Evolutionary conservation across 495 filamentous ascomycete genomes (phyloP), one percentile per base, ranked within the genome.

Genomic region (Aspergillus sclerotioniger): DNA sequence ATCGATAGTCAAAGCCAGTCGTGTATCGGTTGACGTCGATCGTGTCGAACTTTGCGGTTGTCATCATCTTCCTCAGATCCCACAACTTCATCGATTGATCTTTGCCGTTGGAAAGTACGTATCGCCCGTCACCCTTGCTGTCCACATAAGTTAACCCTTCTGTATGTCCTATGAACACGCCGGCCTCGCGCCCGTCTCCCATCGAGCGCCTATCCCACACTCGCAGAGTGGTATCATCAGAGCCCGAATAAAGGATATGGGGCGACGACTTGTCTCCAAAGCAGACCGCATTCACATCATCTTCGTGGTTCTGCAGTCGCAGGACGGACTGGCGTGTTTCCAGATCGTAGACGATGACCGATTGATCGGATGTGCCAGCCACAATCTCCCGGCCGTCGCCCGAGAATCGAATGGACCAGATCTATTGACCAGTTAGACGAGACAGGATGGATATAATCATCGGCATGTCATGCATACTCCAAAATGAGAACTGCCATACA

Each of bases 51-150:
- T 80, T 80, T 19, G 83, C 78, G 17, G 85, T 86, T 19, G 83
- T 84, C 81, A 90, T 89, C 81, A 90, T 90, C 59, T 84, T 87
- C 54, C 95, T 80, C 47, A 98, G 74, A 74, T 98, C 94, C 94
- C 94, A 98, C 4, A 98, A 81, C 74, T 98, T 98, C 87, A 96
- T 96, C 32, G 85, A 90, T 70, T 98, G 94, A 64, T 98, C 94
- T 65, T 98, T 98, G 56, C 83, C 89, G 60, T 98, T 98, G 58
- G 89, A 93, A 7, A 98, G 80, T 8, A 98, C 87, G 66, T 96
- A 98, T 65, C 94, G 82, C 8, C 94, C 94, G 67, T 98, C 94
- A 50, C 92, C 92, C 73, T 98, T 98, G 73, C 87, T 92, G 71
- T 98, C 93, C 54, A 98, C 87, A 64, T 96, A 97, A 0, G 94